phyloP scores from a whole-genome alignment of 805 yeast species.

The Candida krabiensis region DNA sequence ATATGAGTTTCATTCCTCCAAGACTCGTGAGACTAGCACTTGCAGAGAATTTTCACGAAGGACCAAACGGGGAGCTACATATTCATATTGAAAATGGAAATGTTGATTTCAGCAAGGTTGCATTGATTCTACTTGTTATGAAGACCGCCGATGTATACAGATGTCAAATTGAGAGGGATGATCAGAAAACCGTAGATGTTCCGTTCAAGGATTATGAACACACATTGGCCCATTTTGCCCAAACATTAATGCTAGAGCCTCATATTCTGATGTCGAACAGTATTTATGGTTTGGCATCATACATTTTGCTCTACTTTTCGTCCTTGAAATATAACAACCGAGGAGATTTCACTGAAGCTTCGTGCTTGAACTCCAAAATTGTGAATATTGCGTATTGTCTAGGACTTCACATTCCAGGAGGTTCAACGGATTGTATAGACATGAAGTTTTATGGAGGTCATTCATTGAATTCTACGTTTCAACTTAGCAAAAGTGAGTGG shows the following conservation, averaged over 20 bases:
- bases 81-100: constrained; percentile 13
- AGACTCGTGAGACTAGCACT: constrained; percentile 9
- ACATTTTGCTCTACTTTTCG: constrained; percentile 20
- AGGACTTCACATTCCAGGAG: constrained; percentile 17
- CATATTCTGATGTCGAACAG: constrained; percentile 12
- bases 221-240: constrained; percentile 17
- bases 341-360: constrained; percentile 17
- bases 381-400: constrained; percentile 23
- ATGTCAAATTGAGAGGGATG: background rate
- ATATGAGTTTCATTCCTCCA: constrained; percentile 20
- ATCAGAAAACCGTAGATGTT: background rate
- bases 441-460: background rate
- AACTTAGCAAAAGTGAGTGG: constrained; percentile 20
- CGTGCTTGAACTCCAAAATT: constrained; percentile 17
- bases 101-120: constrained; percentile 22
- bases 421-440: background rate
- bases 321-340: constrained; percentile 16
- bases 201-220: constrained; percentile 13
- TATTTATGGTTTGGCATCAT: constrained; percentile 20
- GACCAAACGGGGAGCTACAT: constrained; percentile 8
- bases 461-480: background rate
- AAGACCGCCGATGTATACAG: constrained; percentile 7
- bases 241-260: constrained; percentile 19
- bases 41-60: constrained; percentile 10
- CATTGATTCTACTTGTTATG: constrained; percentile 19